Base-by-base conservation (phyloP, 345 rosid species). In the Salix viminalis region DNA sequence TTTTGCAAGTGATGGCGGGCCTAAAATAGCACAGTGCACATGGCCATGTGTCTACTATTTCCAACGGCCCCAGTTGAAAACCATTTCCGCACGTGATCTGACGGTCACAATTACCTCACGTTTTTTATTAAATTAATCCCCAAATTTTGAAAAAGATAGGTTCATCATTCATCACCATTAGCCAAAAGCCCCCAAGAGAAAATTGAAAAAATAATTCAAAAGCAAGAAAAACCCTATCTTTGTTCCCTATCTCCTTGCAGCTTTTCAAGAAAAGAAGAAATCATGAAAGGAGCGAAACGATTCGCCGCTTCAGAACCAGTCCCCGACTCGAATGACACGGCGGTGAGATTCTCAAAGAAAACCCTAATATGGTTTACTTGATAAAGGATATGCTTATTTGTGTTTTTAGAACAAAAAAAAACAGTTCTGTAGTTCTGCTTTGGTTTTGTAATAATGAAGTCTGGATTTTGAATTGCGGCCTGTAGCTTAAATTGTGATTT, bases 241-340 rank as follows among this genome's bases (percentile, higher is more conserved):
- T 50, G 4, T 36, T 28, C 61, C 73, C 75, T n/a, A 11, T 69
- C 58, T 58, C n/a, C 13, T 7, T 39, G 48, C 73, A 2, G 58
- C 65, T 44, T 76, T 52, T 42, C 76, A 52, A 61, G 19, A 30
- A 54, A 60, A 41, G 7, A 32, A 21, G 52, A 54, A 74, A 84
- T 81, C 80, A 90, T 90, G 94, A 93, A 82, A 77, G 94, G 91
- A 64, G 37, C 88, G 28, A 95, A 93, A 81, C 94, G 96, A 39
- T 79, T 86, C 73, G 91, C 92, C 58, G 74, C 77, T 24, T 85
- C 91, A 72, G 92, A 87, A 68, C 81, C 88, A 60, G 81, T 72
- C 64, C 79, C 83, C 65, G 90, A 84, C 50, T 67, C 90, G 16
- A 80, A 66, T 73, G 94, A 96, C 67, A 75, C 89, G 37, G 70